phyloP scores from a whole-genome alignment of 2,329 filamentous ascomycete species.

The Canariomyces notabilis region DNA sequence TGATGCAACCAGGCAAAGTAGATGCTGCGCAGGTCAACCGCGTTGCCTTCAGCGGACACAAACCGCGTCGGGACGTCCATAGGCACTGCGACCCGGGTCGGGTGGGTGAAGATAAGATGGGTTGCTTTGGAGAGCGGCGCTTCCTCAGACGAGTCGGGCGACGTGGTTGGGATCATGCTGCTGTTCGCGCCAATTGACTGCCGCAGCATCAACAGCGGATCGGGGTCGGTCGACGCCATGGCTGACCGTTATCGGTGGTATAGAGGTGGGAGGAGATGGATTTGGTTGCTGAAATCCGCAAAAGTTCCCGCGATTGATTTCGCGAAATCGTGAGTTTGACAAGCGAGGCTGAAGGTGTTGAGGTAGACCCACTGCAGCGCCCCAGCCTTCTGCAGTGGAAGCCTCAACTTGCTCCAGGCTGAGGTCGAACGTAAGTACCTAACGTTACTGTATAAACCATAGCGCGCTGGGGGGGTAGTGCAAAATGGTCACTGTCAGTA shows the following conservation, averaged over 20 bases:
- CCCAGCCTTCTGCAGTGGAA: no score
- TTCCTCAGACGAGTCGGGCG: slow-evolving; percentile 54
- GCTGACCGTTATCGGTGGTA: no score
- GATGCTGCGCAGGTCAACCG: slow-evolving; percentile 85
- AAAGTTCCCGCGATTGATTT: not conserved
- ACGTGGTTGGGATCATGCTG: slow-evolving; percentile 68
- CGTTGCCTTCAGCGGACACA: slow-evolving; percentile 61
- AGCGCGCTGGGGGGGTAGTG: no score
- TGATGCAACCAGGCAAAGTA: slow-evolving; percentile 96
- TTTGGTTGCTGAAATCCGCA: no score
- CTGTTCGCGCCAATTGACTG: slow-evolving; percentile 69
- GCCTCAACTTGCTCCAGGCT: no score
- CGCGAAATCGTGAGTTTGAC: not conserved
- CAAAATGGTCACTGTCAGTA: no score
- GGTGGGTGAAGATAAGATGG: slow-evolving; percentile 67
- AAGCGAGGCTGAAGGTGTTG: not conserved
- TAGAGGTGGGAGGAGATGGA: no score
- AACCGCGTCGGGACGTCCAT: slow-evolving; percentile 79
- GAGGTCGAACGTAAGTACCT: no score
- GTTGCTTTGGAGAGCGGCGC: slow-evolving; percentile 69
- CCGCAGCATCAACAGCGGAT: slow-evolving; percentile 79
- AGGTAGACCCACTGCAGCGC: no score
- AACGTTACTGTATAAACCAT: no score
- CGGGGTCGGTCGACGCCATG: slow-evolving; percentile 60
- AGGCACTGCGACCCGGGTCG: slow-evolving; percentile 56